phyloP scores from a whole-genome alignment of 306 rosid species.

The Ormosia semicastrata region DNA sequence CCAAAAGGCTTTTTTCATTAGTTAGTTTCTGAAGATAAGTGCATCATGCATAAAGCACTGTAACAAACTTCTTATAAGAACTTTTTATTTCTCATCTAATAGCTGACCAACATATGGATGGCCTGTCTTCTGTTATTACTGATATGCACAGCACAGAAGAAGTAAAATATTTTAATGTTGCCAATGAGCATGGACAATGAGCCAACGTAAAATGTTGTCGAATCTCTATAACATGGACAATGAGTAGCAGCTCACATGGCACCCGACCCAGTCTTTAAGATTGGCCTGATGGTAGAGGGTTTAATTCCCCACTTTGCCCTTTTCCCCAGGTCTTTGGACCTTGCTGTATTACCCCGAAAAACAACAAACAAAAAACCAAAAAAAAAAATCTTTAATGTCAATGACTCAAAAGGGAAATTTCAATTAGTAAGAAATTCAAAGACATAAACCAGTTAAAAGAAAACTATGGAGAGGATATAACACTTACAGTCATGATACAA shows the following conservation, averaged over 20 bases:
- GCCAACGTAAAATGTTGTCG: too few relatives aligned
- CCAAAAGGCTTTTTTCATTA: background rate
- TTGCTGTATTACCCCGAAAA: background rate
- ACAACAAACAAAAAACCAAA: too few relatives aligned
- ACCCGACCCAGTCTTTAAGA: background rate
- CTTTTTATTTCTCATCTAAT: background rate
- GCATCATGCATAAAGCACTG: background rate
- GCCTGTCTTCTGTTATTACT: background rate
- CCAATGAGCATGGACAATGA: too few relatives aligned
- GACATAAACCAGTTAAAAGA: background rate
- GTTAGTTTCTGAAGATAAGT: background rate
- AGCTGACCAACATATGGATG: background rate
- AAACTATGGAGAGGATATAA: slow-evolving; percentile 8
- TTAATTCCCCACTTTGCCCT: background rate
- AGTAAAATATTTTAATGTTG: background rate
- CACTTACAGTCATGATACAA: slow-evolving; percentile 71
- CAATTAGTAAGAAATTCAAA: background rate
- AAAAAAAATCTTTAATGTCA: background rate
- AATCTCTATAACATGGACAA: too few relatives aligned
- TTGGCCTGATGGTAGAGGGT: background rate
- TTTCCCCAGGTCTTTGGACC: background rate
- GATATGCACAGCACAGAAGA: background rate
- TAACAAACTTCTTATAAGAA: background rate
- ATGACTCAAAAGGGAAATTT: background rate
- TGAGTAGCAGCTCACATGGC: background rate